Percentiles rank a stretch among this genome's conserved stretches.
These are phyloP conservation scores for Paspalum vaginatum DNA, from an alignment of 176 grass and related monocot genomes.

Conservation along the genomic window DNA sequence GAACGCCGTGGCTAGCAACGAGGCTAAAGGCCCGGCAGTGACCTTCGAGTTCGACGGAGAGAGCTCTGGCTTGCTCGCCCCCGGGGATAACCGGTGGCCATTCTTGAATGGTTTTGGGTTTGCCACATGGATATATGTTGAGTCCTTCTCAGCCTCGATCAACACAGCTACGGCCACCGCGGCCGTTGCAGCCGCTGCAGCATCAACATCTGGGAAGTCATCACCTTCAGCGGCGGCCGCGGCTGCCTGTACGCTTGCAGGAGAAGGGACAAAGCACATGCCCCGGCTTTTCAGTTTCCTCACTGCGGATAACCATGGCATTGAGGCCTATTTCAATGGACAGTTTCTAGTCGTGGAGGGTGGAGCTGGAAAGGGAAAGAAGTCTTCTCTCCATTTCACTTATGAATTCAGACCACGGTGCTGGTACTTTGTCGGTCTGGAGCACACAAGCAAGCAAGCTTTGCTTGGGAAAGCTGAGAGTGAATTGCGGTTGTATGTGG, in stretches of 20 bases:
- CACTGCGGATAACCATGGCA: slow-evolving; percentile 81
- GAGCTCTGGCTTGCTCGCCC: slow-evolving; percentile 77
- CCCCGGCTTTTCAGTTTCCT: slow-evolving; percentile 93
- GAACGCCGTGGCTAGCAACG: slow-evolving; percentile 79
- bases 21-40: slow-evolving; percentile 68
- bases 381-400: slow-evolving; percentile 80
- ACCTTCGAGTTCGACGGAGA: slow-evolving; percentile 92
- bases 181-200: slow-evolving; percentile 58
- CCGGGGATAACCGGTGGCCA: slow-evolving; percentile 83
- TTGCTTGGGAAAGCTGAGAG: slow-evolving; percentile 82
- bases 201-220: slow-evolving; percentile 75
- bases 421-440: slow-evolving; percentile 92
- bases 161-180: slow-evolving; percentile 61
- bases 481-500: slow-evolving; percentile 89
- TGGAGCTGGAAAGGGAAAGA: slow-evolving; percentile 74
- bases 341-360: slow-evolving; percentile 92
- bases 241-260: slow-evolving; percentile 64
- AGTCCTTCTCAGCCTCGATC: slow-evolving; percentile 73
- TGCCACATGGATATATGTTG: slow-evolving; percentile 96
- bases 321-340: slow-evolving; percentile 94
- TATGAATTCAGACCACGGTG: slow-evolving; percentile 81
- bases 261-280: slow-evolving; percentile 82
- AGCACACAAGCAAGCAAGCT: slow-evolving; percentile 79
- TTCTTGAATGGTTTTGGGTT: slow-evolving; percentile 92
- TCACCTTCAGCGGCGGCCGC: slow-evolving; percentile 61